Evolutionary conservation across 495 filamentous ascomycete genomes (phyloP).

Genomic region (Bathelium albidoporum): DNA sequence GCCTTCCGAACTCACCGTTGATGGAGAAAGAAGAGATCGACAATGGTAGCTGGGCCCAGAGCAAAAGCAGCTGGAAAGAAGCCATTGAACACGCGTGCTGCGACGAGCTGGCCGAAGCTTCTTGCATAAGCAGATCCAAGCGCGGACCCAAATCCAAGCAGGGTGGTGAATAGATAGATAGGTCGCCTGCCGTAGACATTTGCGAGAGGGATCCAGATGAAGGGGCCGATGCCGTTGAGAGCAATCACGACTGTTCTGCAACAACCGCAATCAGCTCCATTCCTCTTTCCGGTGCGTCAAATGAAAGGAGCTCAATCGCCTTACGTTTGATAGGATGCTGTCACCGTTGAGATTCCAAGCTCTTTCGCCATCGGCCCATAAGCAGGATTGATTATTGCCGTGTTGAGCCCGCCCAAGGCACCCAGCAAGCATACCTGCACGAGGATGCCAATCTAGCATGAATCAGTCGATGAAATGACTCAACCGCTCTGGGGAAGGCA

Average conservation of each 20-base stretch:
- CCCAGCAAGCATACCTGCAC: constrained; percentile 8
- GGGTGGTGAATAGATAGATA: constrained; percentile 9
- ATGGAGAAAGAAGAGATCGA: constrained; percentile 10
- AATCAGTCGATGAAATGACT: neutral
- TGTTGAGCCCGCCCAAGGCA: constrained; percentile 13
- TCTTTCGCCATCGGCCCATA: constrained; percentile 14
- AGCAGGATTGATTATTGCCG: constrained; percentile 15
- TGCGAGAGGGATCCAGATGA: constrained; percentile 9
- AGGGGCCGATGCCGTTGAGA: constrained; percentile 9
- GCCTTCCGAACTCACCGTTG: neutral
- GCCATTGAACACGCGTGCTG: constrained; percentile 13
- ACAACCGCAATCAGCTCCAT: neutral
- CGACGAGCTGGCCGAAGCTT: constrained; percentile 10
- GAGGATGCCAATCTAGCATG: constrained; percentile 1
- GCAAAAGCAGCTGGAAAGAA: constrained; percentile 11
- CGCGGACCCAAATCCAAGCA: constrained; percentile 8
- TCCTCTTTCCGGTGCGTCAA: too few species aligned
- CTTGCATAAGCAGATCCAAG: constrained; percentile 12
- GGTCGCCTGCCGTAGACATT: constrained; percentile 11
- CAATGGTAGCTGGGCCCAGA: constrained; percentile 5
- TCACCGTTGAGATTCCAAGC: constrained; percentile 10
- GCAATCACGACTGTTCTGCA: constrained; percentile 9
- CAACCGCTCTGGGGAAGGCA: neutral
- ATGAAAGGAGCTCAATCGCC: too few species aligned
- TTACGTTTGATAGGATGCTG: constrained; percentile 15